These are phyloP conservation scores for Penicillium chermesinum DNA, from an alignment of 495 filamentous ascomycete genomes.

Conservation along the genomic window DNA sequence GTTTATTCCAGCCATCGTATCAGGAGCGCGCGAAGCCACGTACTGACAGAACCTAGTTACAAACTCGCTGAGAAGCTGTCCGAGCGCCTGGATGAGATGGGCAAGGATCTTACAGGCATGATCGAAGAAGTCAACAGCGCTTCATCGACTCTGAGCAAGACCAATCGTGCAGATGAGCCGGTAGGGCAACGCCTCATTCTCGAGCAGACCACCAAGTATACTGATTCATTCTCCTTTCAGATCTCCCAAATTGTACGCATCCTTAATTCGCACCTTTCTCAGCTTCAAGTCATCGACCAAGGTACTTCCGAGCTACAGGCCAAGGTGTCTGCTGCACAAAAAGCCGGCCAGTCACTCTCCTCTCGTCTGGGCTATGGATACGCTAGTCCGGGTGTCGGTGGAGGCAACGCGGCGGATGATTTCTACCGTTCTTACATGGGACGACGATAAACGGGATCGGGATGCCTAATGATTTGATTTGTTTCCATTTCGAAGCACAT, in stretches of 20 bases:
- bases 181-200: constrained; percentile 57
- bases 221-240: constrained; percentile 37
- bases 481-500: constrained; percentile 3
- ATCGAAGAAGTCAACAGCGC: constrained; percentile 96
- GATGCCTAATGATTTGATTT: constrained; percentile 18
- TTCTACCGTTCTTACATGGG: constrained; percentile 78
- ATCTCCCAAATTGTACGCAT: constrained; percentile 90
- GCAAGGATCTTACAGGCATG: constrained; percentile 85
- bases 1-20: too few relatives aligned
- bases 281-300: constrained; percentile 86
- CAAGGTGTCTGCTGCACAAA: constrained; percentile 75
- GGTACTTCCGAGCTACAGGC: constrained; percentile 72
- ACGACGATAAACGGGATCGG: constrained; percentile 41
- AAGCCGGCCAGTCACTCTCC: constrained; percentile 62
- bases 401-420: constrained; percentile 64
- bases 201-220: too few relatives aligned
- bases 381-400: constrained; percentile 50
- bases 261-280: constrained; percentile 82
- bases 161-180: constrained; percentile 82
- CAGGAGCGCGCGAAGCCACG: too few relatives aligned
- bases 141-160: constrained; percentile 77
- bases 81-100: constrained; percentile 83
- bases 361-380: constrained; percentile 57
- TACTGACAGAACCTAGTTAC: too few relatives aligned
- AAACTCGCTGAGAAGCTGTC: constrained; percentile 86